These are phyloP conservation scores for Papiliotrema flavescens DNA, from an alignment of 1,284 basidiomycete species.

Conservation along the genomic window DNA sequence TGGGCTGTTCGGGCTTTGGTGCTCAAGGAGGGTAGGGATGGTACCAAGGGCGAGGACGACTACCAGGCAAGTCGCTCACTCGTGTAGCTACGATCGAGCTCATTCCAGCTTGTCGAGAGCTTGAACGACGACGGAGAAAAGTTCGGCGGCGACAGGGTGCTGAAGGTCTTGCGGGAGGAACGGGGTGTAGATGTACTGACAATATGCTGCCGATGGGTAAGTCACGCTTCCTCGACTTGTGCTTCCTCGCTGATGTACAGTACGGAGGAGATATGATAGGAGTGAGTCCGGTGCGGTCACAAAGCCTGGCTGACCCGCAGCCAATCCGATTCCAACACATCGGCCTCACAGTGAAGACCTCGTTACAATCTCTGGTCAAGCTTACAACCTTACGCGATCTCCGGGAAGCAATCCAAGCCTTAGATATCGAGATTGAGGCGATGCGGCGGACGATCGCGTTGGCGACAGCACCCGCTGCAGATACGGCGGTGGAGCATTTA, in stretches of 20 bases:
- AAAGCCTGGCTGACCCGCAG: slow-evolving; percentile 18
- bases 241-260: too few relatives aligned
- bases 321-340: slow-evolving; percentile 47
- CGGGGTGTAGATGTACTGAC: slow-evolving; percentile 40
- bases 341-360: slow-evolving; percentile 33
- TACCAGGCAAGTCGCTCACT: slow-evolving; percentile 32
- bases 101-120: slow-evolving; percentile 34
- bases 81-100: not conserved
- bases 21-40: slow-evolving; percentile 38
- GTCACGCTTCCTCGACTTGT: slow-evolving; percentile 2
- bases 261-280: slow-evolving; percentile 47
- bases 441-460: slow-evolving; percentile 22
- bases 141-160: slow-evolving; percentile 41
- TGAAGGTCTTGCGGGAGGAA: slow-evolving; percentile 31
- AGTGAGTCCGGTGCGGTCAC: slow-evolving; percentile 19
- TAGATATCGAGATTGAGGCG: slow-evolving; percentile 37
- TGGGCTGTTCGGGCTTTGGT: slow-evolving; percentile 40
- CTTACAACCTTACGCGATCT: slow-evolving; percentile 31
- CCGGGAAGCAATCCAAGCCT: slow-evolving; percentile 22
- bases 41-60: slow-evolving; percentile 42
- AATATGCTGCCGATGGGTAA: slow-evolving; percentile 42
- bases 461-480: not conserved
- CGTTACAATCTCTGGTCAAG: slow-evolving; percentile 26
- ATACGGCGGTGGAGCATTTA: too few relatives aligned
- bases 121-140: slow-evolving; percentile 46